A percentile compares a stretch with the other conserved stretches of the same genome.
Evolutionary conservation across 768 basidiomycete species (phyloP).

Genomic region (Epithele typhae): DNA sequence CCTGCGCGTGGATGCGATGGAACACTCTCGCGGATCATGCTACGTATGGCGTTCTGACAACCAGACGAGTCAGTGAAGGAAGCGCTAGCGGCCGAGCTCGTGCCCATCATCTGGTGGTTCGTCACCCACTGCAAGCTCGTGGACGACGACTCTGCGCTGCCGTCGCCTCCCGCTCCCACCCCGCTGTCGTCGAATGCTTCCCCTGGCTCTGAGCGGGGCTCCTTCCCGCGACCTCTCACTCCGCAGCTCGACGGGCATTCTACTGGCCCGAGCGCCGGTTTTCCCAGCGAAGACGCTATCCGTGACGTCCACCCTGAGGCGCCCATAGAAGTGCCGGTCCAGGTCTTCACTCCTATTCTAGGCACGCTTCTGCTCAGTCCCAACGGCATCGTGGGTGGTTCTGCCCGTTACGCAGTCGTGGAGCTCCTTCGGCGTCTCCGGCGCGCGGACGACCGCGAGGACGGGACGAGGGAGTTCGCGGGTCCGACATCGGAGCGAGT

Average conservation of each 20-base stretch:
- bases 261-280: neutral
- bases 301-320: constrained; percentile 30
- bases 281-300: constrained; percentile 22
- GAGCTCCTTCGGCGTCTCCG: constrained; percentile 70
- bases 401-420: constrained; percentile 73
- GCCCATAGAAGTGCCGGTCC: constrained; percentile 59
- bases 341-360: constrained; percentile 88
- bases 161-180: constrained; percentile 9
- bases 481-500: neutral
- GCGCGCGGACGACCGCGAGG: constrained; percentile 44
- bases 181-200: neutral
- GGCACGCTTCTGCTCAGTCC: constrained; percentile 83
- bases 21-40: no score
- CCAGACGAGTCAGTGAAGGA: constrained; percentile 86
- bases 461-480: neutral
- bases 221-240: neutral
- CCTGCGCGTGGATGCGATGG: no score
- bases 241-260: no score
- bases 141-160: constrained; percentile 19
- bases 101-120: constrained; percentile 91
- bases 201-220: neutral
- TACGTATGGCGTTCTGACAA: no score
- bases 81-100: constrained; percentile 76
- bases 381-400: constrained; percentile 67
- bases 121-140: constrained; percentile 42